Conservation (phyloP, 1,284 basidiomycete species). For the Malassezia equina region DNA sequence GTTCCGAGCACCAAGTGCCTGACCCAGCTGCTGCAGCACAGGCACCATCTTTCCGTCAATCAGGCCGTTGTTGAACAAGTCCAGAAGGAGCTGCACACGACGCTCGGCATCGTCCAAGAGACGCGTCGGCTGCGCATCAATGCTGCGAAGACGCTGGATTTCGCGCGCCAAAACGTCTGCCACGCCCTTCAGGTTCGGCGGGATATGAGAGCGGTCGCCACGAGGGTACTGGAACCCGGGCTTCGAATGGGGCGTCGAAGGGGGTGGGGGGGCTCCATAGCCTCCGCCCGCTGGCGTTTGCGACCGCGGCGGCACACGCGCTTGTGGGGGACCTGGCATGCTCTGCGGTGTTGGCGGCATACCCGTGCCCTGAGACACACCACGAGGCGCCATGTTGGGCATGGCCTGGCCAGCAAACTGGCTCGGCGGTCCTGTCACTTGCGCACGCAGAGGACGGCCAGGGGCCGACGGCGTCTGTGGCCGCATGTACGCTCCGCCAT, state of each 20-base stretch:
- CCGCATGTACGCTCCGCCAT: slow-evolving; percentile 6
- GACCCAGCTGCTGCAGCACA: slow-evolving; percentile 41
- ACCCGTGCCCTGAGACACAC: slow-evolving; percentile 3
- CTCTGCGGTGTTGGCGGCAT: not conserved
- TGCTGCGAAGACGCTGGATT: slow-evolving; percentile 24
- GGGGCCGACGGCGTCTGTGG: slow-evolving; percentile 12
- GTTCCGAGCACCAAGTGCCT: slow-evolving; percentile 39
- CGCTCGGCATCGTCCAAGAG: slow-evolving; percentile 80
- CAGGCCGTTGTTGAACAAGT: slow-evolving; percentile 81
- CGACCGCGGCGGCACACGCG: slow-evolving; percentile 8
- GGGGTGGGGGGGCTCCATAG: slow-evolving; percentile 33
- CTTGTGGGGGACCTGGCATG: not conserved
- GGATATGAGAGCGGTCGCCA: slow-evolving; percentile 83
- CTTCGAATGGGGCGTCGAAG: slow-evolving; percentile 25
- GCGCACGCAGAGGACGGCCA: slow-evolving; percentile 10
- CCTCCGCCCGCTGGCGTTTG: slow-evolving; percentile 44
- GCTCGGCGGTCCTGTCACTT: slow-evolving; percentile 10
- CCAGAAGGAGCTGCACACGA: slow-evolving; percentile 74
- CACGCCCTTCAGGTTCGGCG: slow-evolving; percentile 60
- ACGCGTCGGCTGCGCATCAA: slow-evolving; percentile 61
- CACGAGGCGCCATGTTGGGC: not conserved
- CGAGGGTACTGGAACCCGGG: slow-evolving; percentile 65
- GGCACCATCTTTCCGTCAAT: slow-evolving; percentile 49
- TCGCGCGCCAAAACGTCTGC: slow-evolving; percentile 51
- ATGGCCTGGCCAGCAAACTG: slow-evolving; percentile 1